Base-by-base conservation (phyloP, 139 green algal species). In the Desmodesmus armatus region DNA sequence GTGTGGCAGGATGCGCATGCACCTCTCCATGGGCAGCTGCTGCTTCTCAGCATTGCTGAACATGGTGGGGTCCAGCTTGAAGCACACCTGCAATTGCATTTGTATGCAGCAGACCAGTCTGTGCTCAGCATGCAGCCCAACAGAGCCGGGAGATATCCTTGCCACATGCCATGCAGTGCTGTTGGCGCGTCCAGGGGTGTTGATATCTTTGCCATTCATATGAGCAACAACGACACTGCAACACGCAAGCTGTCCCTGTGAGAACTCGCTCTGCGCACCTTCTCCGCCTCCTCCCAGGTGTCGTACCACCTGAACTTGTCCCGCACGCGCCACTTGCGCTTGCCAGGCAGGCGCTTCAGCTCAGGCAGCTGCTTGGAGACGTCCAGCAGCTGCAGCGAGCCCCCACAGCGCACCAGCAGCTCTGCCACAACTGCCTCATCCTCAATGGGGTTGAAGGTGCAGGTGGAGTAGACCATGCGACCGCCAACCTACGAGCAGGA, bases 381-480 rank as follows among this genome's bases (percentile, higher is more conserved):
- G 74, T 99, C 97, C 58, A 99, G 41, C 37, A 99, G 94, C 88
- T 96, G 66, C 84, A 99, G 85, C 0, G 90, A 87, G 17, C 94
- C 93, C 17, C 44, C 31, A 40, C 75, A 87, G 19, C 73, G 66
- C 39, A 76, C 27, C 51, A 95, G 77, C 65, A 98, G 78, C 90
- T 98, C 95, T 3, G 97, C 97, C 69, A 99, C 96, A 29, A 99
- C 98, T 31, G 98, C 98, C 92, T 99, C 98, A 82, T 99, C 92
- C 91, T 99, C 98, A 6, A 99, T 89, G 2, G 98, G 98, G 92
- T 99, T 99, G 89, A 99, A 96, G 2, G 96, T 97, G 92, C 97
- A 99, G 29, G 97, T 99, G 80, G 94, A 98, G 94, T 99, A 99
- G 39, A 99, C 96, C 90, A 99, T 91, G 65, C 93, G 91, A 0